Evolutionary conservation across 352 stramenopile species (phyloP).

Genomic region (Pythium plurisporium): DNA sequence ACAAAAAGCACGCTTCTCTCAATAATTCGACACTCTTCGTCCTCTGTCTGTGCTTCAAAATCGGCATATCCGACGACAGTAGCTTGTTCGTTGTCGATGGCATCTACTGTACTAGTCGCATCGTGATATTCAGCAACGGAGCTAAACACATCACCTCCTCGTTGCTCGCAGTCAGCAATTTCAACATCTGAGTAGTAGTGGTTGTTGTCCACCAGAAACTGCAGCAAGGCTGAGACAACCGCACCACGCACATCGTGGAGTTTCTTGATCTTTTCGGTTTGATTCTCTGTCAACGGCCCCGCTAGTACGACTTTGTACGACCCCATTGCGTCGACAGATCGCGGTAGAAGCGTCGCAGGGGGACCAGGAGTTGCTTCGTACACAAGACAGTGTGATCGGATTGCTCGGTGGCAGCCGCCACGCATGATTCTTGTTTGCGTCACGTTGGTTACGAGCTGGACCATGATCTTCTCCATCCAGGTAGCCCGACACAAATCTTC

Average conservation of each 20-base stretch:
- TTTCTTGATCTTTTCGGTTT: constrained; percentile 13
- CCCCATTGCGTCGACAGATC: neutral
- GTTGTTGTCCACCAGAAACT: constrained; percentile 6
- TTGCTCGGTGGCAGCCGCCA: constrained; percentile 17
- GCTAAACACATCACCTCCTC: neutral
- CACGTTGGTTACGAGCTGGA: constrained; percentile 19
- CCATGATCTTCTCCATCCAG: constrained; percentile 15
- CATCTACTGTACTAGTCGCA: neutral
- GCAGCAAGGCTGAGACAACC: neutral
- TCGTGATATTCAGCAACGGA: neutral
- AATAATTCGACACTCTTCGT: constrained; percentile 8
- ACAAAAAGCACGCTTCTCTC: constrained; percentile 8
- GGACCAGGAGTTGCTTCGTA: constrained; percentile 25
- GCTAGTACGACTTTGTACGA: constrained; percentile 21
- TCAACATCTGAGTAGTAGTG: neutral
- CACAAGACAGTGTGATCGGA: constrained; percentile 19
- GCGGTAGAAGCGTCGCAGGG: constrained; percentile 16
- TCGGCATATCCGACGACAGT: neutral
- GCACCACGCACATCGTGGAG: constrained; percentile 7
- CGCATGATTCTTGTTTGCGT: constrained; percentile 20
- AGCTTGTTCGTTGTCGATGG: constrained; percentile 5
- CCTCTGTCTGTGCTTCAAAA: neutral
- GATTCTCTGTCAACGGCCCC: constrained; percentile 15
- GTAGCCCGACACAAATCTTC: neutral
- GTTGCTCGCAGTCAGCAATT: neutral